Base-by-base conservation (phyloP, 352 stramenopile genomes). In the Phytophthora nicotianae region DNA sequence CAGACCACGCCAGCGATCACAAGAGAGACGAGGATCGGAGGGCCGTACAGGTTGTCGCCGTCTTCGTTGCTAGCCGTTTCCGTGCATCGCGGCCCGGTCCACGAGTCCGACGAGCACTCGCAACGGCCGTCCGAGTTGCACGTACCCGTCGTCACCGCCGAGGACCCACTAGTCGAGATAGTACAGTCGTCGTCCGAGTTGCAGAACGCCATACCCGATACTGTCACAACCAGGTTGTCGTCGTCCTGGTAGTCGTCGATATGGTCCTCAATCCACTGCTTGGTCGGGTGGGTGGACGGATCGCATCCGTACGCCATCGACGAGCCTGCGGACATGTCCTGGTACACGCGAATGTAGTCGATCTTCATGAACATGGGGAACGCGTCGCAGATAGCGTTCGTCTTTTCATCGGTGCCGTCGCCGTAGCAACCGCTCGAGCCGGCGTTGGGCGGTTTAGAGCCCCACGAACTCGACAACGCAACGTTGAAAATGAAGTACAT, bases 401-500 rank as follows among this genome's bases (percentile, higher is more conserved):
- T 62, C 11, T 43, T 61, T 3, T 64, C 23, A 35, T 79, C 58
- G 0, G 45, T 63, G 4, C 59, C 49, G 23, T 83, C 57, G 7
- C 71, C 71, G 9, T 70, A 67, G 48, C 78, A 88, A 10, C 48
- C 42, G 9, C 54, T 50, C 10, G 42, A 56, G 4, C 62, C 68
- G 17, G 74, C 58, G 42, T 82, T 82, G 3, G 76, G 75, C 0
- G 77, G 77, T n/a, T 58, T 72, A 5, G 77, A 65, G 0, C 77
- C 77, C 93, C 91, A 98, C 19, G 85, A 79, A 3, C 67, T 84
- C 10, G 86, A 93, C 11, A 98, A 65, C 1, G 93, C 93, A 6
- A 92, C 96, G 73, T 97, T 98, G 37, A 98, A 74, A 14, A 98
- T 79, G 53, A 98, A 66, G 61, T 96, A 97, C 78, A 93, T 95